Conservation (phyloP, 1,284 basidiomycete species). For the Ganoderma lucidum region DNA sequence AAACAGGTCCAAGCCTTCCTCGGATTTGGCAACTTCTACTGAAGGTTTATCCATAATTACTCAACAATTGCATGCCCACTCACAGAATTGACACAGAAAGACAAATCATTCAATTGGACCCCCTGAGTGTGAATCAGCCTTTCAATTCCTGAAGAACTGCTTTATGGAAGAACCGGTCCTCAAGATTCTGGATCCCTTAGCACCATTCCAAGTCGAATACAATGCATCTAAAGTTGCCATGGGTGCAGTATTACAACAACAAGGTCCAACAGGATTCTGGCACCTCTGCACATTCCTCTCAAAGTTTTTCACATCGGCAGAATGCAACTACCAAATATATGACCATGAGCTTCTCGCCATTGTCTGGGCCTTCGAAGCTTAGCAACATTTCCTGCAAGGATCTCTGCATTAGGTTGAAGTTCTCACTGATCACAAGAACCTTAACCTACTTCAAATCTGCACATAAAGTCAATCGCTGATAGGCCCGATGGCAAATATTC, state of each 20-base stretch:
- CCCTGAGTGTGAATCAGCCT: constrained; percentile 33
- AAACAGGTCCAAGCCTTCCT: constrained; percentile 46
- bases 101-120: constrained; percentile 32
- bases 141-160: constrained; percentile 39
- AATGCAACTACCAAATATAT: too few species aligned
- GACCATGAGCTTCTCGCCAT: too few species aligned
- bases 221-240: constrained; percentile 29
- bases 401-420: too few species aligned
- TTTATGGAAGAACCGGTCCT: constrained; percentile 39
- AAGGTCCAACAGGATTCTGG: constrained; percentile 15
- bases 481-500: constrained; percentile 49
- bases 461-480: constrained; percentile 44
- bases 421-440: too few species aligned
- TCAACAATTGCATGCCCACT: too few species aligned
- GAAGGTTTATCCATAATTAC: too few species aligned
- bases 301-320: constrained; percentile 31
- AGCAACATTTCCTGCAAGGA: too few species aligned
- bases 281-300: constrained; percentile 43
- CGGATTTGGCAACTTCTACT: constrained; percentile 54
- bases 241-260: background rate
- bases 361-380: too few species aligned
- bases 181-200: constrained; percentile 23
- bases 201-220: constrained; percentile 14
- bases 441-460: constrained; percentile 20
- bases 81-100: too few species aligned